phyloP scores from a whole-genome alignment of 2,329 filamentous ascomycete genomes.

The Monilinia laxa region DNA sequence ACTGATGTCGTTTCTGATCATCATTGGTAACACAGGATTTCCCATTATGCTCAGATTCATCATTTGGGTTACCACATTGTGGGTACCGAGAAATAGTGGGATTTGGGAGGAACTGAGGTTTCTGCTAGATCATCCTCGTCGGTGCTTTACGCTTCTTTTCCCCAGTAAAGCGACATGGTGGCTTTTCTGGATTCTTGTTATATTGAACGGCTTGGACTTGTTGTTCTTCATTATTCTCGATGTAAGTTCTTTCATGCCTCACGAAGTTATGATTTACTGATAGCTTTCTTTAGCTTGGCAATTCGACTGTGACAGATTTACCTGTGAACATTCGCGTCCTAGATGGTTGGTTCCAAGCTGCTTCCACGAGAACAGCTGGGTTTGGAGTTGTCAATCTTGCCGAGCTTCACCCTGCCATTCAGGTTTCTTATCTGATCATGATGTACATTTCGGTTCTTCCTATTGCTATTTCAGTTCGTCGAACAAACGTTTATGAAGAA shows the following conservation, averaged over 20 bases:
- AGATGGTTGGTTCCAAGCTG: conserved; percentile 86
- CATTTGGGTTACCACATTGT: conserved; percentile 76
- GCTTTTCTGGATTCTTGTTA: conserved; percentile 82
- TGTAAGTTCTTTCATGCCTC: conserved; percentile 50
- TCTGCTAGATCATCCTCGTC: conserved; percentile 87
- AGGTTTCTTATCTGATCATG: conserved; percentile 95
- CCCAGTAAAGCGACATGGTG: conserved; percentile 91
- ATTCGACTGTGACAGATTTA: conserved; percentile 64
- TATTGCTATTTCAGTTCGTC: conserved; percentile 90
- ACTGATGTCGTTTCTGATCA: conserved; percentile 79
- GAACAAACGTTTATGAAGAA: conserved; percentile 96
- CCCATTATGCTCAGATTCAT: conserved; percentile 91
- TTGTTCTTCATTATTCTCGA: conserved; percentile 92
- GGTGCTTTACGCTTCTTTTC: conserved; percentile 94
- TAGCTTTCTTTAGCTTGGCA: conserved; percentile 58
- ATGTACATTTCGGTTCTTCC: conserved; percentile 99
- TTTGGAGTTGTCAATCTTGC: conserved; percentile 80
- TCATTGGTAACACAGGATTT: conserved; percentile 94
- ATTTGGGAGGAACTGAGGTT: conserved; percentile 90
- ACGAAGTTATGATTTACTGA: conserved; percentile 24
- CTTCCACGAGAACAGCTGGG: conserved; percentile 85
- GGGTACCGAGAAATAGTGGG: conserved; percentile 64
- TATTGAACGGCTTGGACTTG: conserved; percentile 81
- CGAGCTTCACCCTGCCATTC: conserved; percentile 81
- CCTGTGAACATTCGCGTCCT: conserved; percentile 75